Evolutionary conservation across 192 early-diverging fungal species (phyloP), one percentile per base, ranked within the genome.

Genomic region (Powellomyces hirtus): DNA sequence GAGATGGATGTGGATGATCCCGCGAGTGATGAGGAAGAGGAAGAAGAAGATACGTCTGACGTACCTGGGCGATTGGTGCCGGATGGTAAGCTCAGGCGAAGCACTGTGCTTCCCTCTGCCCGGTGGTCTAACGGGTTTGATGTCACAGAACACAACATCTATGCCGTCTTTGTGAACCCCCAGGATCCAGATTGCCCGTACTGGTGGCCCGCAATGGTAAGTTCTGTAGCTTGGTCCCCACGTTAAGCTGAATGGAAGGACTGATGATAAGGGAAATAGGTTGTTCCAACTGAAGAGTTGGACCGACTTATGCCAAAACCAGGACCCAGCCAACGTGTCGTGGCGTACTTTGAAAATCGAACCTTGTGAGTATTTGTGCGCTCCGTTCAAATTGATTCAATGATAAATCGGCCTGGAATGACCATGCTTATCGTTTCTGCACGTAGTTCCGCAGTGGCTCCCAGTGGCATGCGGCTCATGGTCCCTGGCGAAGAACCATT

Each of bases 121-220:
- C n/a, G n/a, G n/a, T n/a, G n/a, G n/a, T n/a, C n/a, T n/a, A n/a
- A n/a, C n/a, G n/a, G n/a, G n/a, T n/a, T n/a, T n/a, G n/a, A n/a
- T n/a, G n/a, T n/a, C n/a, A n/a, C n/a, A n/a, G n/a, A n/a, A n/a
- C 27, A 76, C 49, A 3, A 14, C 14, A 38, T 66, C 1, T 52
- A 45, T 38, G 38, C 59, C 11, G 77, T 79, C 11, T 79, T 72
- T 38, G 74, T 78, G 4, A 60, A 70, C 52, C 77, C 75, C 14
- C 62, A 56, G 7, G 73, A 79, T 22, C 65, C 63, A 16, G 36
- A 60, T 22, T 42, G 20, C 36, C 60, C 38, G 37, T 62, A 56
- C 26, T 82, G 80, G 80, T 79, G 77, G 77, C 74, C 77, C 22
- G 80, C 74, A 24, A 27, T 82, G 57, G 77, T 80, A 20, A 68